A percentile compares a stretch with the other conserved stretches of the same genome.
phyloP scores from a whole-genome alignment of 768 basidiomycete genomes.

The Tulasnella sp. region DNA sequence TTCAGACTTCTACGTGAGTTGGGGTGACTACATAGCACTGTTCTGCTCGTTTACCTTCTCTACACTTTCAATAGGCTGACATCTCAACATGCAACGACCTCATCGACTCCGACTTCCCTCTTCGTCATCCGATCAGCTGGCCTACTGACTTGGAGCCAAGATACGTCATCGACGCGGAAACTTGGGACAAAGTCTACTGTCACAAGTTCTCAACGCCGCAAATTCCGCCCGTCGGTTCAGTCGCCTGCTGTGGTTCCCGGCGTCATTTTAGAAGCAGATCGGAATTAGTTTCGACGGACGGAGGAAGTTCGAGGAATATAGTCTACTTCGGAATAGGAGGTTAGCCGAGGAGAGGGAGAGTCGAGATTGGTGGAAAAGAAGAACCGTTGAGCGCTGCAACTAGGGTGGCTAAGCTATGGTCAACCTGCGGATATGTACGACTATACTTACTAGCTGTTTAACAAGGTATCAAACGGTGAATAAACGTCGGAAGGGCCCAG shows the following conservation, averaged over 20 bases:
- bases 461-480: no score
- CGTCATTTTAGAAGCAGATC: conserved; percentile 60
- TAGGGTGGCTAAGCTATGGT: no score
- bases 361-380: conserved; percentile 20
- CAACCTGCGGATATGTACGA: neutral
- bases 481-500: no score
- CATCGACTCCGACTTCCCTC: conserved; percentile 86
- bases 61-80: conserved; percentile 54
- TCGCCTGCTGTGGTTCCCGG: conserved; percentile 80
- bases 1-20: conserved; percentile 73
- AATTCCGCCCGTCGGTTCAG: conserved; percentile 74
- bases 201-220: conserved; percentile 78
- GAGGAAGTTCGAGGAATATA: conserved; percentile 92
- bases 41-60: neutral
- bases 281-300: conserved; percentile 5
- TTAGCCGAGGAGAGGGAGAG: conserved; percentile 36
- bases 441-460: neutral
- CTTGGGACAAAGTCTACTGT: conserved; percentile 60
- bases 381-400: no score
- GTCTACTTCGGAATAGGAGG: conserved; percentile 67
- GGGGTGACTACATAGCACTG: neutral
- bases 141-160: conserved; percentile 67
- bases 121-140: conserved; percentile 44
- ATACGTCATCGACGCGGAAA: conserved; percentile 63
- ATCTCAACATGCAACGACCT: conserved; percentile 82